Conservation (phyloP, 179 eudicot genomes). For the Carnegiea gigantea region DNA sequence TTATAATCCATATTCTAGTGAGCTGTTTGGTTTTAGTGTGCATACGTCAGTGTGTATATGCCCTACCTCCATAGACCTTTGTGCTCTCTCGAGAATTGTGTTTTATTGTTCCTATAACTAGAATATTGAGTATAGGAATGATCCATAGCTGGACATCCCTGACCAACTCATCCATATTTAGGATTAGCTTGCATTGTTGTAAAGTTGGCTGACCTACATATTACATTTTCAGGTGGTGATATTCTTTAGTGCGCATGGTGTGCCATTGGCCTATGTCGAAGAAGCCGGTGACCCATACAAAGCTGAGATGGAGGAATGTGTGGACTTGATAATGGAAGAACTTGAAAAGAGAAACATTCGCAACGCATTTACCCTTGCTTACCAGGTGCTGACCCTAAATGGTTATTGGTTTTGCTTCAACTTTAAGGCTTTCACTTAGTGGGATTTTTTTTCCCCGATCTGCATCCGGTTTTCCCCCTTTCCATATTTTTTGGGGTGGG, state of each 20-base stretch:
- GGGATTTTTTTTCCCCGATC: background rate
- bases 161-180: conserved; percentile 1
- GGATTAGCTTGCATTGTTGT: conserved; percentile 1
- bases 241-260: conserved; percentile 99
- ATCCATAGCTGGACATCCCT: background rate
- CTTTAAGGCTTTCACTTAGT: background rate
- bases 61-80: background rate
- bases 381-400: conserved; percentile 56
- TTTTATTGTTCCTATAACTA: background rate
- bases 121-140: background rate
- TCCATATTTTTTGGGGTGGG: background rate
- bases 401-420: background rate
- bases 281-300: conserved; percentile 99
- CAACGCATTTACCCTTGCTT: conserved; percentile 88
- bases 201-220: conserved; percentile 10
- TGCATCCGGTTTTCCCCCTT: background rate
- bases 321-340: conserved; percentile 95
- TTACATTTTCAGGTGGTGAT: conserved; percentile 70
- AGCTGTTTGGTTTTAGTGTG: background rate
- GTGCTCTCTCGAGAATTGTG: background rate
- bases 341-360: conserved; percentile 65
- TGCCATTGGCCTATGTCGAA: conserved; percentile 95
- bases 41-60: background rate
- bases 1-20: background rate
- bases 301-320: conserved; percentile 99